Percentiles rank a stretch among this genome's conserved stretches.
These are phyloP conservation scores for Pythium guiyangense DNA, from an alignment of 352 stramenopile species.

Conservation along the genomic window DNA sequence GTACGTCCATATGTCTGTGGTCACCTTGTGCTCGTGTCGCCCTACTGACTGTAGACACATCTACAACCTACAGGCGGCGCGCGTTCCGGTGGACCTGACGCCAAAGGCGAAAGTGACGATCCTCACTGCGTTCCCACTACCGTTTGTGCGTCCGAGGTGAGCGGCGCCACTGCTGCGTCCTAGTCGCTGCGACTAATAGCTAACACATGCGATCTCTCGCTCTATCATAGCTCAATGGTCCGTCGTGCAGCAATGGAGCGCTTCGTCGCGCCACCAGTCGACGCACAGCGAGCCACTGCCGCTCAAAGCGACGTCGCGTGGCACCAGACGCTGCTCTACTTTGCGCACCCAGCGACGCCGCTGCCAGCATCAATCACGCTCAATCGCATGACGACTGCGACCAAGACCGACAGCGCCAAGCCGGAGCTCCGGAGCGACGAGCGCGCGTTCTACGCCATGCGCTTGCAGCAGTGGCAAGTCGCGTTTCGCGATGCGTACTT, in stretches of 20 bases:
- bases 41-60: background rate
- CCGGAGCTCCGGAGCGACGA: constrained; percentile 40
- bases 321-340: constrained; percentile 64
- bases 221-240: constrained; percentile 24
- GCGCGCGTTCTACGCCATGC: constrained; percentile 51
- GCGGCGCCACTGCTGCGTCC: background rate
- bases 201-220: no score
- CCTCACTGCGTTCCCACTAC: constrained; percentile 56
- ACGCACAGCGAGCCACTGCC: background rate
- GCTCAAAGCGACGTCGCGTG: constrained; percentile 36
- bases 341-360: constrained; percentile 47
- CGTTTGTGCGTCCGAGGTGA: constrained; percentile 58
- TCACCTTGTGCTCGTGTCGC: no score
- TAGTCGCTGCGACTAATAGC: no score
- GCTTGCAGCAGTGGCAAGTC: constrained; percentile 60
- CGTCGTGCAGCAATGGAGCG: constrained; percentile 30
- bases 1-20: constrained; percentile 9
- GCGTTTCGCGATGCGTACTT: constrained; percentile 70
- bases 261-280: constrained; percentile 13
- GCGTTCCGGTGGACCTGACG: constrained; percentile 50
- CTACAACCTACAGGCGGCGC: constrained; percentile 21
- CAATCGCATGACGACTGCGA: constrained; percentile 26
- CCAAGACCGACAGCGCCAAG: constrained; percentile 21
- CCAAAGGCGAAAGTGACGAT: constrained; percentile 58
- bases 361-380: constrained; percentile 47